A percentile compares a stretch with the other conserved stretches of the same genome.
Conservation (phyloP, 805 yeast species). For the Tetrapisispora nanseiensis region DNA sequence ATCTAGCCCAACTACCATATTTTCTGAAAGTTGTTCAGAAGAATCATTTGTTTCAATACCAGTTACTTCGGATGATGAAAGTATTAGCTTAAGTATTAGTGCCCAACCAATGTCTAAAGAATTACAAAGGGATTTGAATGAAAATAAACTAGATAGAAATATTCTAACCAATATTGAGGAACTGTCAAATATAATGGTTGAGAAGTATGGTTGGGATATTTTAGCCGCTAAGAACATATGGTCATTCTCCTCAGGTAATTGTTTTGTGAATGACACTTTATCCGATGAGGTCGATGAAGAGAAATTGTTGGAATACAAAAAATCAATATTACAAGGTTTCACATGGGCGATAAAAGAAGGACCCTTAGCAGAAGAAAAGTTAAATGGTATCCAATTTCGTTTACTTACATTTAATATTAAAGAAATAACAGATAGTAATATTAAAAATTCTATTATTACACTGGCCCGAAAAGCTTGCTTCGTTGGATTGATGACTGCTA, state of each 20-base stretch:
- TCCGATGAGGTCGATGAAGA: constrained; percentile 58
- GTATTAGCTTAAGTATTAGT: constrained; percentile 49
- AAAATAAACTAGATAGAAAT: constrained; percentile 38
- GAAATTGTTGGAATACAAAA: constrained; percentile 36
- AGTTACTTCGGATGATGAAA: constrained; percentile 44
- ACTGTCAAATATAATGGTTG: constrained; percentile 46
- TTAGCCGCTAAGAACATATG: constrained; percentile 74
- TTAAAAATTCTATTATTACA: constrained; percentile 62
- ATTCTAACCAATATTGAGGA: constrained; percentile 31
- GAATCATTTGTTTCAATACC: constrained; percentile 61
- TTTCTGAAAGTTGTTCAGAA: constrained; percentile 66
- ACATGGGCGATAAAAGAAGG: constrained; percentile 79
- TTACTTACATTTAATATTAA: constrained; percentile 46
- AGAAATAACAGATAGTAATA: constrained; percentile 39
- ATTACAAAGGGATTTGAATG: constrained; percentile 31
- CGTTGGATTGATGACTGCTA: constrained; percentile 65
- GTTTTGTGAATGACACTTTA: constrained; percentile 61
- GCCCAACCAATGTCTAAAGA: constrained; percentile 63
- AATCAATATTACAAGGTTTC: constrained; percentile 65
- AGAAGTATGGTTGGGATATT: constrained; percentile 68
- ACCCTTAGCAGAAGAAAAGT: constrained; percentile 82
- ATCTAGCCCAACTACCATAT: constrained; percentile 73
- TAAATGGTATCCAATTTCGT: constrained; percentile 60
- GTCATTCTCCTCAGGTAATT: constrained; percentile 64
- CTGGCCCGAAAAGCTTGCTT: constrained; percentile 78